These are phyloP conservation scores for Centrapalus pauciflorus DNA, from an alignment of 129 eudicot genomes.

Conservation along the genomic window DNA sequence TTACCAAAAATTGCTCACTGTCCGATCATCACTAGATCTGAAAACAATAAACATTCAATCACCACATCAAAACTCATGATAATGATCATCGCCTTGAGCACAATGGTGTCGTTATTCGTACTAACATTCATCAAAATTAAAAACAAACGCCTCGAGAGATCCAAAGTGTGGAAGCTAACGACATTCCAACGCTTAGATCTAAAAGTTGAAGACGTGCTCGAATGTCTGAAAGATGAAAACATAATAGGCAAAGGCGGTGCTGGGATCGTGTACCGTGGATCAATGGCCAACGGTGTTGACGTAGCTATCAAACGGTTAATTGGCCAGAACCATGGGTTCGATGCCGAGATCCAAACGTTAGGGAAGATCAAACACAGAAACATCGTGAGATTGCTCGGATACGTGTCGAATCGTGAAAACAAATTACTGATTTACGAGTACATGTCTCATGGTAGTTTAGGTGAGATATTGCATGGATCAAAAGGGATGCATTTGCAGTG, in stretches of 20 bases:
- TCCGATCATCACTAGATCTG: constrained; percentile 12
- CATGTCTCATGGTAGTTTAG: constrained; percentile 92
- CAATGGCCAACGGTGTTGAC: constrained; percentile 63
- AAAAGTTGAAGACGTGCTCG: constrained; percentile 67
- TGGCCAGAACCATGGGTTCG: constrained; percentile 60
- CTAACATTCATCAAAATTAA: constrained; percentile 22
- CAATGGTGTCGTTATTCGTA: constrained; percentile 9
- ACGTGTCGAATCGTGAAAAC: constrained; percentile 66
- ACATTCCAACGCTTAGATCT: constrained; percentile 72
- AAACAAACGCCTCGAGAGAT: constrained; percentile 35
- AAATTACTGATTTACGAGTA: constrained; percentile 81
- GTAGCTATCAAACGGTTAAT: constrained; percentile 69
- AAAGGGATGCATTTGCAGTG: constrained; percentile 78
- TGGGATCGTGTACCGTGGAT: constrained; percentile 79
- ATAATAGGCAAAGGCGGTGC: constrained; percentile 94
- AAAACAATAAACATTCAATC: constrained; percentile 9
- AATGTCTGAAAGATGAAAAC: constrained; percentile 76
- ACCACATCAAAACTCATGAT: constrained; percentile 34
- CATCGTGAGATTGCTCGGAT: constrained; percentile 76
- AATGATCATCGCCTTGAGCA: constrained; percentile 5
- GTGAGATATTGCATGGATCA: constrained; percentile 75
- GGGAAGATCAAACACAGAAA: constrained; percentile 78
- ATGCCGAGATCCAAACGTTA: constrained; percentile 79
- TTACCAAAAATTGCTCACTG: constrained; percentile 36
- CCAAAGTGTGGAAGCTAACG: constrained; percentile 71